Conservation (phyloP, 495 filamentous ascomycete genomes). For the Ramalina intermedia region DNA sequence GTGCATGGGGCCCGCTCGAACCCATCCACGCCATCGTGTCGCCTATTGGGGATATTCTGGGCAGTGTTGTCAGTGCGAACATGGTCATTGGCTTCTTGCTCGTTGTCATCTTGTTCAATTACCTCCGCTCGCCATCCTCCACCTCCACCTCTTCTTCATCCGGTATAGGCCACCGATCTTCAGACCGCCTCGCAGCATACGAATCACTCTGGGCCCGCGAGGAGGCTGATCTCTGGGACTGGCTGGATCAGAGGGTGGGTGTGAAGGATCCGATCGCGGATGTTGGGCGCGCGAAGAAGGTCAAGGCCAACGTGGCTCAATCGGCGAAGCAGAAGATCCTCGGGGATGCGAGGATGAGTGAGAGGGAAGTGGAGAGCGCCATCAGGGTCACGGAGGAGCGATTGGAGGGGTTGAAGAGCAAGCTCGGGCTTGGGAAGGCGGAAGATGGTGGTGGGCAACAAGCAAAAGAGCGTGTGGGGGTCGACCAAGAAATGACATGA, state of each 20-base stretch:
- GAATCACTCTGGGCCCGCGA: slow-evolving; percentile 87
- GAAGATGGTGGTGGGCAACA: too few relatives aligned
- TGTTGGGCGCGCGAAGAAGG: slow-evolving; percentile 1
- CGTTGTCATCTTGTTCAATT: slow-evolving; percentile 40
- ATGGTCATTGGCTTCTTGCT: slow-evolving; percentile 43
- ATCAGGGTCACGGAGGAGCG: slow-evolving; percentile 75
- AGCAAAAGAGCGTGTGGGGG: too few relatives aligned
- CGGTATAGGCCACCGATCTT: slow-evolving; percentile 17
- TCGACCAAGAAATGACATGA: too few relatives aligned
- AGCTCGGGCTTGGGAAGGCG: too few relatives aligned
- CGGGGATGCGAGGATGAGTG: slow-evolving; percentile 56
- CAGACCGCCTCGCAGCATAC: slow-evolving; percentile 69
- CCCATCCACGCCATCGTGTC: slow-evolving; percentile 55
- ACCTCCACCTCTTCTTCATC: slow-evolving; percentile 11
- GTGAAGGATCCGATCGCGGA: slow-evolving; percentile 47
- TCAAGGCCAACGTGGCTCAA: slow-evolving; percentile 12
- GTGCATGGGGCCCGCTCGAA: slow-evolving; percentile 70
- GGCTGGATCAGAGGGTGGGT: slow-evolving; percentile 81
- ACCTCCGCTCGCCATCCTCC: slow-evolving; percentile 37
- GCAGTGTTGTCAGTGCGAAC: slow-evolving; percentile 56
- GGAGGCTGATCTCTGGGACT: slow-evolving; percentile 87
- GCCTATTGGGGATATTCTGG: slow-evolving; percentile 55
- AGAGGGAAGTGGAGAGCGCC: slow-evolving; percentile 70
- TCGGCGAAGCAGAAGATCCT: slow-evolving; percentile 31
- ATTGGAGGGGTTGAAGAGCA: slow-evolving; percentile 53